phyloP scores from a whole-genome alignment of 768 basidiomycete genomes.

The Termitomyces sp. region DNA sequence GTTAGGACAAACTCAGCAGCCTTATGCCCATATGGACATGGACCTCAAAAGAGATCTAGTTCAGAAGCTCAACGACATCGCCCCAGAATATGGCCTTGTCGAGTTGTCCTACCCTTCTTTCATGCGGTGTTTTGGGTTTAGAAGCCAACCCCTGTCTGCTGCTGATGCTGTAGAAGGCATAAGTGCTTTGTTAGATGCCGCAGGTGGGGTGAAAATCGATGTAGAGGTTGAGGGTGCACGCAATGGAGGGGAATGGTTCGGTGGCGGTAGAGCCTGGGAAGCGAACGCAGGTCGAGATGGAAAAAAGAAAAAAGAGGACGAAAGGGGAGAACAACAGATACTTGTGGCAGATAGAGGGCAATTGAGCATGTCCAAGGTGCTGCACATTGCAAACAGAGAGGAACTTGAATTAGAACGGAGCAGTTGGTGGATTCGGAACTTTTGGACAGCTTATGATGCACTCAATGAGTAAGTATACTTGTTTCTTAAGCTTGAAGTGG shows the following conservation, averaged over 20 bases:
- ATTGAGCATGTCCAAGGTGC: constrained; percentile 13
- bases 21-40: constrained; percentile 94
- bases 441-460: constrained; percentile 94
- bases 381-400: constrained; percentile 29
- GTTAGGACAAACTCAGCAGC: constrained; percentile 88
- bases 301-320: constrained; percentile 17
- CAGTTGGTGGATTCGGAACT: constrained; percentile 86
- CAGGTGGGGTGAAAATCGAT: constrained; percentile 85
- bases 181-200: constrained; percentile 83
- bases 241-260: constrained; percentile 97
- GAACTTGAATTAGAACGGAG: constrained; percentile 25
- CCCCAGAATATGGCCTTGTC: constrained; percentile 91
- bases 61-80: constrained; percentile 80
- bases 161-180: constrained; percentile 92
- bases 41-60: constrained; percentile 81
- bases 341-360: constrained; percentile 7
- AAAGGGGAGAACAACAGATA: constrained; percentile 10
- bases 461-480: constrained; percentile 72
- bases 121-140: constrained; percentile 87
- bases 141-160: constrained; percentile 81
- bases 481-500: neutral
- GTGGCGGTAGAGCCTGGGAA: constrained; percentile 77
- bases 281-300: constrained; percentile 32
- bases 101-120: constrained; percentile 95
- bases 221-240: constrained; percentile 84